phyloP scores from a whole-genome alignment of 2,329 filamentous ascomycete genomes.

The Blastomyces parvus region DNA sequence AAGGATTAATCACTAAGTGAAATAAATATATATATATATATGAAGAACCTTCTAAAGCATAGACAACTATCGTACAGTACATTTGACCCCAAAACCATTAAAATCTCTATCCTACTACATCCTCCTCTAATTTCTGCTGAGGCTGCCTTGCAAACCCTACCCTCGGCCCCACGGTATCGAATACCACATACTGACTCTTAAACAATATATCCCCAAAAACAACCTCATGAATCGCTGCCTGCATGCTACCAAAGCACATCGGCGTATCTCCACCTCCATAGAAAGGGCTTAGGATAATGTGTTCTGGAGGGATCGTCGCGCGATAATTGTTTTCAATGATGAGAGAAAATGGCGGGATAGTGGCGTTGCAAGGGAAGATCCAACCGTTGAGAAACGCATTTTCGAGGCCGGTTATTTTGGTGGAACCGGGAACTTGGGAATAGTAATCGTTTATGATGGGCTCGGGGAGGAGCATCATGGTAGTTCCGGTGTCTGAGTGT shows the following conservation, averaged over 20 bases:
- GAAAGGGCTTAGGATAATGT: slow-evolving; percentile 44
- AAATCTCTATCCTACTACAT: not conserved
- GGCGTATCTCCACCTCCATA: slow-evolving; percentile 19
- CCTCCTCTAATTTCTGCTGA: not conserved
- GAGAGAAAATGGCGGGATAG: slow-evolving; percentile 47
- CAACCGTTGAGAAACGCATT: slow-evolving; percentile 36
- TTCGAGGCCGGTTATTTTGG: slow-evolving; percentile 22
- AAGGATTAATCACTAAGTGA: not conserved
- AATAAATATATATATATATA: not conserved
- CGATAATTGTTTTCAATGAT: slow-evolving; percentile 41
- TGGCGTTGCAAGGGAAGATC: slow-evolving; percentile 48
- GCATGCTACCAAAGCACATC: slow-evolving; percentile 51
- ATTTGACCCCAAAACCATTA: not conserved
- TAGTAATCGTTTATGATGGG: slow-evolving; percentile 52
- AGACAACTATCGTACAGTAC: not conserved
- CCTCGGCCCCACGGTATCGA: slow-evolving; percentile 30
- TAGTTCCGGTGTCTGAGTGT: slow-evolving; percentile 56
- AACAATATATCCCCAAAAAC: slow-evolving; percentile 53
- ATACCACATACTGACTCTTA: slow-evolving; percentile 52
- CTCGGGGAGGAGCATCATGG: slow-evolving; percentile 52
- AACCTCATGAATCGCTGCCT: slow-evolving; percentile 46
- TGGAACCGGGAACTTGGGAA: slow-evolving; percentile 43
- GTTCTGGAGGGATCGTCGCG: slow-evolving; percentile 46
- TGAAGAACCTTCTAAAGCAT: not conserved
- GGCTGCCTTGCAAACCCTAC: slow-evolving; percentile 13